Evolutionary conservation across 164 flowering plant species (phyloP), one percentile per base, ranked within the genome.

Genomic region (Macadamia integrifolia): DNA sequence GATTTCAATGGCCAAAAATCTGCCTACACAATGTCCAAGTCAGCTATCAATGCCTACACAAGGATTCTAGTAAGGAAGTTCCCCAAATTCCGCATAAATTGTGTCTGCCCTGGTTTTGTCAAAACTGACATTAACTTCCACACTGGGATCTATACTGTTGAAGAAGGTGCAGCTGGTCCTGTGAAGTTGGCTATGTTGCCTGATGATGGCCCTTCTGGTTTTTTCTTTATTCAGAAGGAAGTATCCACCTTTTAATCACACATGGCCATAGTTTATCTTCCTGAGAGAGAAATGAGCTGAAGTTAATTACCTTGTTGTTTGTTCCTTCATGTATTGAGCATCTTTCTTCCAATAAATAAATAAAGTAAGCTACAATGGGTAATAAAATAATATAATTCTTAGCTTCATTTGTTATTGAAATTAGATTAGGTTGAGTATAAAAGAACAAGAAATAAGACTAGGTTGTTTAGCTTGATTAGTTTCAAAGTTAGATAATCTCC

Each of bases 21-120:
- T 13, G 75, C 88, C 1, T 84, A 82, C 53, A 72, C 1, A 3
- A 17, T 82, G 7, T 80, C 86, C 3, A 81, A 80, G 68, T 80
- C 82, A 9, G 72, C 79, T 10, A 23, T 80, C 40, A 85, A 77
- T 71, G 87, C 88, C 35, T 85, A 83, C 66, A 75, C 88, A 35
- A 78, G 88, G 68, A 50, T 81, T 46, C 30, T 79, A 1, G 85
- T 85, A 18, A 83, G 69, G 62, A 81, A 77, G 64, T 77, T 61
- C 55, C 81, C 84, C 0, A 23, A 9, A 28, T 17, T 83, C 8
- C 53, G 75, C 63, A 64, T 81, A 61, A 85, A 85, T 58, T 61
- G 75, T 31, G 78, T 80, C 1, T 69, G 75, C 23, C 86, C 86
- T 50, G 88, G 85, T 57, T 80, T 30, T 67, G 82, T 74, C 62